phyloP scores from a whole-genome alignment of 805 yeast genomes.

The Sungouiozyma intestinalis region DNA sequence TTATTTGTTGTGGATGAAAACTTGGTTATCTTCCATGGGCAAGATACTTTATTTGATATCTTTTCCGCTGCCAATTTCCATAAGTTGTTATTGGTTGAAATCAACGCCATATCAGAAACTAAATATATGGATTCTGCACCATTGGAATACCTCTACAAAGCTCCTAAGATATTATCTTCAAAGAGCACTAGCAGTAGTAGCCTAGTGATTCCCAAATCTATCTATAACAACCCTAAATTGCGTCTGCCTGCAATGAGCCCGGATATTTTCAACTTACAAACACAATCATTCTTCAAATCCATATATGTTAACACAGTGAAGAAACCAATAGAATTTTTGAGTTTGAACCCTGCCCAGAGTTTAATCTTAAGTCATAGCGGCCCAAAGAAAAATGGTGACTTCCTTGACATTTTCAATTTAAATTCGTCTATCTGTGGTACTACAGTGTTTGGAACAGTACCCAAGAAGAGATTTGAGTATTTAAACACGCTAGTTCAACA shows the following conservation, averaged over 20 bases:
- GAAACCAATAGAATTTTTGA: slow-evolving; percentile 17
- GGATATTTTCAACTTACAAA: slow-evolving; percentile 18
- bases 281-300: slow-evolving; percentile 21
- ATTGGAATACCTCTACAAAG: background rate
- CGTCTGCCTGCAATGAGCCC: slow-evolving; percentile 19
- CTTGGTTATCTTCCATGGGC: slow-evolving; percentile 23
- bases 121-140: background rate
- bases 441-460: slow-evolving; percentile 20
- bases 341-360: background rate
- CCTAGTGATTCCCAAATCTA: slow-evolving; percentile 15
- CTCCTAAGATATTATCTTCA: background rate
- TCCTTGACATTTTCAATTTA: slow-evolving; percentile 7
- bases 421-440: slow-evolving; percentile 19
- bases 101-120: slow-evolving; percentile 6
- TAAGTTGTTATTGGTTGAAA: slow-evolving; percentile 13
- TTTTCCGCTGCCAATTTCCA: slow-evolving; percentile 25
- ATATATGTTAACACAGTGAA: slow-evolving; percentile 16
- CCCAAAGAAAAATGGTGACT: slow-evolving; percentile 1
- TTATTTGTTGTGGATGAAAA: slow-evolving; percentile 20
- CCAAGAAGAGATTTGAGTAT: slow-evolving; percentile 9
- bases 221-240: slow-evolving; percentile 18
- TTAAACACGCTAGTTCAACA: slow-evolving; percentile 10
- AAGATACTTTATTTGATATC: slow-evolving; percentile 23
- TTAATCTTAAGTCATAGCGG: slow-evolving; percentile 2
- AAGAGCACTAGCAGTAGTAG: background rate